A percentile compares a stretch with the other conserved stretches of the same genome.
These are phyloP conservation scores for Flueggea neowawraea DNA, from an alignment of 441 rosid genomes.

Conservation along the genomic window DNA sequence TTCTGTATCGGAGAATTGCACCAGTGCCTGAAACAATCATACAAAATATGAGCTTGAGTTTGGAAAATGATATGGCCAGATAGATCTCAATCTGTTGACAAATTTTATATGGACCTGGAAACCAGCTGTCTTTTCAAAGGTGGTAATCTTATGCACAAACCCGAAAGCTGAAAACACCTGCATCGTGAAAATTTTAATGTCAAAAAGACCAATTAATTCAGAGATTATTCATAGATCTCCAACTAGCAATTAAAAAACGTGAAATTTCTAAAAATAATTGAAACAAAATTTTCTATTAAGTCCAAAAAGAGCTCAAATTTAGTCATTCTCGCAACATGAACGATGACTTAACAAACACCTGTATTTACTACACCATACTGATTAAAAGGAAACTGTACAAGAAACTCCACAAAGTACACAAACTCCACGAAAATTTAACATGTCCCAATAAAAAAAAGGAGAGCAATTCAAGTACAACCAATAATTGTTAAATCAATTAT, in stretches of 20 bases:
- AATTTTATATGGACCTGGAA: conserved; percentile 56
- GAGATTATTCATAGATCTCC: conserved; percentile 2
- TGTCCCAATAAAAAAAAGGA: too few relatives aligned
- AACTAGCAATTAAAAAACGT: background rate
- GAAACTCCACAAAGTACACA: too few relatives aligned
- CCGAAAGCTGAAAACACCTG: conserved; percentile 99
- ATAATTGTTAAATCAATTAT: too few relatives aligned
- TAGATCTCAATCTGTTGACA: background rate
- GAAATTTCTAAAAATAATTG: background rate
- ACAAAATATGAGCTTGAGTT: conserved; percentile 16
- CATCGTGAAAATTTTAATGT: conserved; percentile 25
- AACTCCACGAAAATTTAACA: too few relatives aligned
- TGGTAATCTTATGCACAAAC: conserved; percentile 94
- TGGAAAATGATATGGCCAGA: conserved; percentile 6
- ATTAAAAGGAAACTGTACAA: too few relatives aligned
- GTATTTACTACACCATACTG: too few relatives aligned
- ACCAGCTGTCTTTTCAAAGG: conserved; percentile 98
- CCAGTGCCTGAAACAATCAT: conserved; percentile 69
- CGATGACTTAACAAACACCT: too few relatives aligned
- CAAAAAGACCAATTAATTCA: conserved; percentile 19
- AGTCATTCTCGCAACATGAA: too few relatives aligned
- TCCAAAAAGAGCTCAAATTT: too few relatives aligned
- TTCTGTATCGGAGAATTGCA: conserved; percentile 94
- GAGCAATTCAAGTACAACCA: too few relatives aligned
- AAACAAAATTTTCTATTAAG: too few relatives aligned